Evolutionary conservation across 345 rosid genomes (phyloP).

Genomic region (Psidium guajava): DNA sequence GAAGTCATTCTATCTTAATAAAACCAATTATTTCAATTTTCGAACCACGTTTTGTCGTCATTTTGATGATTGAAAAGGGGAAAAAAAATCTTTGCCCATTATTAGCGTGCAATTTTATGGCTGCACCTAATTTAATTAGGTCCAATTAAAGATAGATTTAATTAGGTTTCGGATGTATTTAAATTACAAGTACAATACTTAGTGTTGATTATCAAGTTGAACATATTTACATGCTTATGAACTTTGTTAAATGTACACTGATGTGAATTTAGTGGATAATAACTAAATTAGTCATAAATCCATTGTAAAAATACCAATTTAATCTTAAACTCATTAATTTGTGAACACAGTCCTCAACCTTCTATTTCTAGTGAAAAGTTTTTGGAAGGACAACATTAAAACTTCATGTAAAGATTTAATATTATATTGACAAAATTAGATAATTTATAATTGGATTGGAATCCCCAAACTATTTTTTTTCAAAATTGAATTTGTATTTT

Average conservation of each 20-base stretch:
- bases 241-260: background rate
- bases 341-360: background rate
- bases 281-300: background rate
- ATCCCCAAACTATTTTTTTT: too few relatives aligned
- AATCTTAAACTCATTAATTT: background rate
- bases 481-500: background rate
- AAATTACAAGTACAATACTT: background rate
- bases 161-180: background rate
- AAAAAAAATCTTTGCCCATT: background rate
- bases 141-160: background rate
- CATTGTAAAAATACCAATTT: background rate
- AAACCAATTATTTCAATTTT: background rate
- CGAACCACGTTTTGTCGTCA: background rate
- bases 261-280: background rate
- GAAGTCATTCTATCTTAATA: background rate
- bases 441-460: background rate
- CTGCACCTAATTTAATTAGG: background rate
- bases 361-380: background rate
- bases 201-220: background rate
- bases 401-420: rapidly evolving
- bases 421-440: background rate
- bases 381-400: rapidly evolving
- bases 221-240: background rate
- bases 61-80: background rate
- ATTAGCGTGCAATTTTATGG: background rate